A percentile compares a stretch with the other conserved stretches of the same genome.
Conservation (phyloP, 371 early-diverging fungal genomes). For the Dichotomocladium elegans region DNA sequence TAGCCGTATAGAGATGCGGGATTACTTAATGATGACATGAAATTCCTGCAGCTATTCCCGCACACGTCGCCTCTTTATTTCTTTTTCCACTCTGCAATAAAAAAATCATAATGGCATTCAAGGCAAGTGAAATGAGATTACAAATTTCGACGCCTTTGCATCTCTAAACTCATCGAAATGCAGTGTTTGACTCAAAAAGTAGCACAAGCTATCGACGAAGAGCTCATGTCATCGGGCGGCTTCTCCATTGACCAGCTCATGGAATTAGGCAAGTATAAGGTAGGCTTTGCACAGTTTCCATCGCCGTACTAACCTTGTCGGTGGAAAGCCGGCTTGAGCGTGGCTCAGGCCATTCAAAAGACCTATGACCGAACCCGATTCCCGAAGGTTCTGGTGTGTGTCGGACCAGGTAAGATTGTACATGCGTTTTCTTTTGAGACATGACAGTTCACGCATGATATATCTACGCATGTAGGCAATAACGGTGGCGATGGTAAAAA, state of each 20-base stretch:
- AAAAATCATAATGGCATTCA: not conserved
- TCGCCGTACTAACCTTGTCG: not conserved
- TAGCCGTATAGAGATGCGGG: too few relatives aligned
- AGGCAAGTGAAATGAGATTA: not conserved
- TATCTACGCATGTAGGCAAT: slow-evolving; percentile 57
- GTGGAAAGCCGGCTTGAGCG: slow-evolving; percentile 85
- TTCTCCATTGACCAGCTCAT: slow-evolving; percentile 87
- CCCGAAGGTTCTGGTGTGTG: slow-evolving; percentile 67
- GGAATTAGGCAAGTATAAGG: slow-evolving; percentile 58
- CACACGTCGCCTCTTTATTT: too few relatives aligned
- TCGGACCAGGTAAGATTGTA: slow-evolving; percentile 64
- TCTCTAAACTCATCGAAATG: not conserved
- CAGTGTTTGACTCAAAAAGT: slow-evolving; percentile 74
- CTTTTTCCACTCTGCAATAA: too few relatives aligned
- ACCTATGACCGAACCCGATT: slow-evolving; percentile 52
- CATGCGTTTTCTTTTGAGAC: not conserved
- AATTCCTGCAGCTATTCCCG: too few relatives aligned
- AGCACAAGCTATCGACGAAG: slow-evolving; percentile 78
- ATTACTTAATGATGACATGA: too few relatives aligned
- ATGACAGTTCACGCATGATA: not conserved
- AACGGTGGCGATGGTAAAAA: slow-evolving; percentile 91
- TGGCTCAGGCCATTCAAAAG: slow-evolving; percentile 81
- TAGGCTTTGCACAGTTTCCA: not conserved
- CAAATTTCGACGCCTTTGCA: too few relatives aligned
- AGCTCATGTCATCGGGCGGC: slow-evolving; percentile 83